phyloP scores from a whole-genome alignment of 2,329 filamentous ascomycete genomes.

The Colletotrichum gloeosporioides region DNA sequence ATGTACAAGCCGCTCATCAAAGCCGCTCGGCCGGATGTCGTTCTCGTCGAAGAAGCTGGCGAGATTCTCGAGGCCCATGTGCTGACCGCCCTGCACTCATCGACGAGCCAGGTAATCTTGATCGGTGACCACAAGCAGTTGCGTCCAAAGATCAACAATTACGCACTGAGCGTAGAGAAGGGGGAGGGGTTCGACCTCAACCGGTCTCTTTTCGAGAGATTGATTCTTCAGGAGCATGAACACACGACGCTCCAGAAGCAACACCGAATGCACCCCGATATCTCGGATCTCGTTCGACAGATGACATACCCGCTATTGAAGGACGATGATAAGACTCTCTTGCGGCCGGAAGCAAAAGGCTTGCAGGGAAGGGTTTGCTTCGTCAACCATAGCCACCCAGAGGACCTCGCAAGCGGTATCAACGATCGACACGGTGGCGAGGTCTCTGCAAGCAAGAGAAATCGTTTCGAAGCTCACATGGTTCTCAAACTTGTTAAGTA shows the following conservation, averaged over 20 bases:
- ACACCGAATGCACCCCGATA: constrained; percentile 73
- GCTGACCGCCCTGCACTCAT: constrained; percentile 60
- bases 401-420: too few species aligned
- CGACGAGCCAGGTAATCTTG: constrained; percentile 67
- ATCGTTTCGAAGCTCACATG: too few species aligned
- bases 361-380: too few species aligned
- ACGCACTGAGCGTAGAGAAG: constrained; percentile 64
- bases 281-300: constrained; percentile 58
- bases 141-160: constrained; percentile 70
- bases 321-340: too few species aligned
- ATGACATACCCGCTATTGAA: too few species aligned
- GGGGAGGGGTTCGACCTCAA: constrained; percentile 72
- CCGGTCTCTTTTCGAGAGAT: constrained; percentile 70
- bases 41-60: constrained; percentile 76
- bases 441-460: too few species aligned
- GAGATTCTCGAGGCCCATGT: constrained; percentile 75
- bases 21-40: constrained; percentile 59
- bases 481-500: too few species aligned
- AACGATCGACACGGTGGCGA: too few species aligned
- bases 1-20: constrained; percentile 62
- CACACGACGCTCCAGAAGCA: constrained; percentile 64
- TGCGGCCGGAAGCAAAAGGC: too few species aligned
- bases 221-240: constrained; percentile 60
- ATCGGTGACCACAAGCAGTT: constrained; percentile 80
- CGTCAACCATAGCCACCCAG: too few species aligned